phyloP scores from a whole-genome alignment of 2,329 filamentous ascomycete species.

The Sphaerulina populicola region DNA sequence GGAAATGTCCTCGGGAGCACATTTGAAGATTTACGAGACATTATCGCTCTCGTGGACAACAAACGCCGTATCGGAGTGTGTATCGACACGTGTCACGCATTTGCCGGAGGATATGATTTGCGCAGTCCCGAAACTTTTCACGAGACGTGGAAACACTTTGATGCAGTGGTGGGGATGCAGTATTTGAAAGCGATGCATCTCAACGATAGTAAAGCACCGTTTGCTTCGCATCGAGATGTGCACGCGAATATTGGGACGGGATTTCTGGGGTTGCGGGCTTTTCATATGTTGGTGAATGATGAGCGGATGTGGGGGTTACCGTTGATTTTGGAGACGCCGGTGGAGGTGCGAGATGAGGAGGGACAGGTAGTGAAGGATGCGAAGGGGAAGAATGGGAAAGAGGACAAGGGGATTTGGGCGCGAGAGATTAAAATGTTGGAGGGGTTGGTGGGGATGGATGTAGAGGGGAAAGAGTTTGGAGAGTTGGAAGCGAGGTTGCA shows the following conservation, averaged over 20 bases:
- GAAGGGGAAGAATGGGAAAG: slow-evolving; percentile 44
- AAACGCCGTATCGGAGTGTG: slow-evolving; percentile 85
- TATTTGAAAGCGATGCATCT: slow-evolving; percentile 83
- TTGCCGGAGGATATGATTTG: slow-evolving; percentile 88
- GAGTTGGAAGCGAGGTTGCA: slow-evolving; percentile 57
- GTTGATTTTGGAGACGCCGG: slow-evolving; percentile 94
- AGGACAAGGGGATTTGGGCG: slow-evolving; percentile 81
- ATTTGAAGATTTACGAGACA: slow-evolving; percentile 78
- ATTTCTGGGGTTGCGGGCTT: slow-evolving; percentile 80
- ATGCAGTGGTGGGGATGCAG: slow-evolving; percentile 63
- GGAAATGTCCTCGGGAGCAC: slow-evolving; percentile 79
- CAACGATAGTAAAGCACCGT: slow-evolving; percentile 91
- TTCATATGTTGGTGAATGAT: slow-evolving; percentile 85
- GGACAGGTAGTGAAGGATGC: slow-evolving; percentile 46
- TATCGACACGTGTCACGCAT: slow-evolving; percentile 93
- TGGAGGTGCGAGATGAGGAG: slow-evolving; percentile 59
- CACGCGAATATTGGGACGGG: slow-evolving; percentile 96
- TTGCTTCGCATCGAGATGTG: slow-evolving; percentile 72
- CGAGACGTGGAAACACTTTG: slow-evolving; percentile 66
- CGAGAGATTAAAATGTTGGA: slow-evolving; percentile 92
- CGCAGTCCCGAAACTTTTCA: slow-evolving; percentile 65
- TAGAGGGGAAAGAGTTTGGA: slow-evolving; percentile 63
- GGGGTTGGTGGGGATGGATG: slow-evolving; percentile 74
- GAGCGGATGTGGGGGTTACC: slow-evolving; percentile 66
- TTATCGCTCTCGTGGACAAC: slow-evolving; percentile 71